Evolutionary conservation across 306 rosid species (phyloP).

Genomic region (Glycine tomentella): DNA sequence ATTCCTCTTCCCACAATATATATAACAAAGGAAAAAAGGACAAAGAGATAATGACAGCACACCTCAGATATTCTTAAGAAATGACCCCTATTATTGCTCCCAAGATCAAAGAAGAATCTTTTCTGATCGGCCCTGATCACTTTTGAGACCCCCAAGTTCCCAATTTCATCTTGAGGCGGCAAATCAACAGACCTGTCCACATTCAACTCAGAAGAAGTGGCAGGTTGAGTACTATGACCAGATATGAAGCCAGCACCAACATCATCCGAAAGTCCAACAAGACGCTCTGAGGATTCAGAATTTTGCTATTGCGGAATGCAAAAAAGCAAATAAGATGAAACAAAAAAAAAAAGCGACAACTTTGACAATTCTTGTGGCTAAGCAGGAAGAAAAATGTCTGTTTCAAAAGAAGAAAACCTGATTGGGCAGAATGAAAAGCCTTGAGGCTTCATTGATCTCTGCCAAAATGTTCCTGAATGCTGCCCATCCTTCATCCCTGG

Average conservation of each 20-base stretch:
- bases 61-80: slow-evolving; percentile 99
- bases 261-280: slow-evolving; percentile 97
- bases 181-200: slow-evolving; percentile 85
- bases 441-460: slow-evolving; percentile 94
- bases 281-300: slow-evolving; percentile 86
- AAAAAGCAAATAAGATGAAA: slow-evolving; percentile 47
- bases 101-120: slow-evolving; percentile 95
- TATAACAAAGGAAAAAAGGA: slow-evolving; percentile 21
- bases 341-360: slow-evolving; percentile 19
- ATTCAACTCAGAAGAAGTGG: slow-evolving; percentile 83
- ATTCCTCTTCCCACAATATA: slow-evolving; percentile 37
- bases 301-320: slow-evolving; percentile 69
- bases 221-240: slow-evolving; percentile 88
- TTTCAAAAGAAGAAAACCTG: slow-evolving; percentile 68
- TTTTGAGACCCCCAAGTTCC: slow-evolving; percentile 91
- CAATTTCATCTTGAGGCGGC: slow-evolving; percentile 87
- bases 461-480: slow-evolving; percentile 97
- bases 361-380: slow-evolving; percentile 17
- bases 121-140: slow-evolving; percentile 98
- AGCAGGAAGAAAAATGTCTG: slow-evolving; percentile 18
- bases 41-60: slow-evolving; percentile 32
- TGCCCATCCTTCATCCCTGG: slow-evolving; percentile 98
- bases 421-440: slow-evolving; percentile 91
- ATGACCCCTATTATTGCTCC: slow-evolving; percentile 98
- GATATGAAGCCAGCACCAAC: slow-evolving; percentile 99